Evolutionary conservation across 768 basidiomycete genomes (phyloP).

Genomic region (Pisolithus microcarpus): DNA sequence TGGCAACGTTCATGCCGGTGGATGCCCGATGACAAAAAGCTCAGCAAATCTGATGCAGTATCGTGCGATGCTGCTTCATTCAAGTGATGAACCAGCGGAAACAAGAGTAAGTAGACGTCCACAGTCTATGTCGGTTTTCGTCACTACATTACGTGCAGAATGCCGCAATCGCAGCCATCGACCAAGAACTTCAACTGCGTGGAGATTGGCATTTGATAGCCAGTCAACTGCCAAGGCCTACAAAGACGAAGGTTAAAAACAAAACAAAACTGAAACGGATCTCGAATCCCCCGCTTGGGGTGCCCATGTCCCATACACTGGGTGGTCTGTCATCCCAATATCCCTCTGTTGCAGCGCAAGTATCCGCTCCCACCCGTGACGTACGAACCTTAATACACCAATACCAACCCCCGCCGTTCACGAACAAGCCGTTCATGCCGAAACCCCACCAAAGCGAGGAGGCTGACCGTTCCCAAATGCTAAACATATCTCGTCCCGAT

Average conservation of each 20-base stretch:
- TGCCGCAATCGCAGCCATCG: constrained; percentile 64
- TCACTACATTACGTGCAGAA: constrained; percentile 32
- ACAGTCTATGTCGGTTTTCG: not conserved
- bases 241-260: constrained; percentile 26
- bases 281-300: not conserved
- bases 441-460: too few relatives aligned
- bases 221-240: constrained; percentile 57
- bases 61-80: constrained; percentile 58
- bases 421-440: too few relatives aligned
- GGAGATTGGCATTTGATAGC: constrained; percentile 50
- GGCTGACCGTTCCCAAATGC: too few relatives aligned
- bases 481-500: too few relatives aligned
- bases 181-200: constrained; percentile 50
- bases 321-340: too few relatives aligned
- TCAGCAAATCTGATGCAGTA: constrained; percentile 65
- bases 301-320: too few relatives aligned
- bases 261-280: constrained; percentile 3
- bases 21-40: constrained; percentile 58
- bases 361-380: too few relatives aligned
- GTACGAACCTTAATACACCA: too few relatives aligned
- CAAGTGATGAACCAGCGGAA: constrained; percentile 61
- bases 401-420: too few relatives aligned
- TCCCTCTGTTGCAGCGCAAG: too few relatives aligned
- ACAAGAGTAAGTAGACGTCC: constrained; percentile 41
- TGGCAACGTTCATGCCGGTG: constrained; percentile 41